Conservation (phyloP, 129 eudicot genomes). For the Tagetes erecta region DNA sequence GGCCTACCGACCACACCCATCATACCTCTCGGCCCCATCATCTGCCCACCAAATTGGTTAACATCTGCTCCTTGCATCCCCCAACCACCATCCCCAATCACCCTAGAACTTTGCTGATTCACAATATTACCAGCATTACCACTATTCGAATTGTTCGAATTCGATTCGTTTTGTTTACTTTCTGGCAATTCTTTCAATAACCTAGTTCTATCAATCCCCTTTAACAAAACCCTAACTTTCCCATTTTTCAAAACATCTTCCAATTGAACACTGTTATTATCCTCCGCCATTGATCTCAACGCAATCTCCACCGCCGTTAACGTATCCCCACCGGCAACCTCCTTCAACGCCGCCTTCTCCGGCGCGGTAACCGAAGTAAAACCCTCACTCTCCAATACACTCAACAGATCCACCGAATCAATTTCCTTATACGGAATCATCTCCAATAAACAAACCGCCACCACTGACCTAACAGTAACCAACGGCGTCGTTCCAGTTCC, state of each 20-base stretch:
- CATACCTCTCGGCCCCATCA: constrained; percentile 63
- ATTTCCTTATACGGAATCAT: constrained; percentile 78
- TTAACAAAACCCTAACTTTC: constrained; percentile 78
- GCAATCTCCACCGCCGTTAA: constrained; percentile 83
- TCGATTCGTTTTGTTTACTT: constrained; percentile 48
- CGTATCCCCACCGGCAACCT: constrained; percentile 64
- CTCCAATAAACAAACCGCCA: constrained; percentile 81
- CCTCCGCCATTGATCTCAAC: constrained; percentile 82
- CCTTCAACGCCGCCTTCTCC: constrained; percentile 75
- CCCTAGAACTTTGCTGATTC: constrained; percentile 33
- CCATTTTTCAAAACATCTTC: constrained; percentile 71
- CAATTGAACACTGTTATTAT: constrained; percentile 70
- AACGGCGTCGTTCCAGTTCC: constrained; percentile 26
- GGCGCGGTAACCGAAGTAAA: constrained; percentile 41
- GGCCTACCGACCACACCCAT: constrained; percentile 63
- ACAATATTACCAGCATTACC: constrained; percentile 14
- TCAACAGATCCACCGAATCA: constrained; percentile 70
- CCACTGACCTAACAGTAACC: constrained; percentile 71
- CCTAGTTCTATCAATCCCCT: constrained; percentile 71
- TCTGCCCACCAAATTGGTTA: constrained; percentile 46
- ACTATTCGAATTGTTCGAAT: constrained; percentile 26
- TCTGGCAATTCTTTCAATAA: constrained; percentile 86
- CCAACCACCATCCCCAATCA: constrained; percentile 57
- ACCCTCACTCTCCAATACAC: constrained; percentile 70
- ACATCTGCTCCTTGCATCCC: constrained; percentile 50